A percentile compares a stretch with the other conserved stretches of the same genome.
Evolutionary conservation across 352 stramenopile species (phyloP).

Genomic region (Globisporangium recalcitrans): DNA sequence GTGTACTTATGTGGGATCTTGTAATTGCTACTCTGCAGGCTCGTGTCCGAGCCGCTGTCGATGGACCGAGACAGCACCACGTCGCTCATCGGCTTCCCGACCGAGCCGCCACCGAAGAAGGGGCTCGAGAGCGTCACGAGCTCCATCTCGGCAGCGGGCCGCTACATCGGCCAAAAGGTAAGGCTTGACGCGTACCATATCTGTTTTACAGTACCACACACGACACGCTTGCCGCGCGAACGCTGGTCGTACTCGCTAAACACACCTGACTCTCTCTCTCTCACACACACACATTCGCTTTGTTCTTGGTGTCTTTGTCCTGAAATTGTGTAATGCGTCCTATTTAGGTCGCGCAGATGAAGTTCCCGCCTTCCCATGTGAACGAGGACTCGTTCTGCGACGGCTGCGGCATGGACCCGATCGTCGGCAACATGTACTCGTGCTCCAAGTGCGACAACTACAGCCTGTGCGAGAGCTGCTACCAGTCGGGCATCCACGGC

Average conservation of each 20-base stretch:
- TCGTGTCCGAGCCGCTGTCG: slow-evolving; percentile 80
- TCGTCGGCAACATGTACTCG: slow-evolving; percentile 86
- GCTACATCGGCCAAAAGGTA: slow-evolving; percentile 75
- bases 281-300: not conserved
- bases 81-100: slow-evolving; percentile 59
- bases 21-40: slow-evolving; percentile 24
- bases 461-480: slow-evolving; percentile 76
- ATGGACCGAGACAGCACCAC: slow-evolving; percentile 77
- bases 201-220: not conserved
- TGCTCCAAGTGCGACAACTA: slow-evolving; percentile 86
- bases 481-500: slow-evolving; percentile 79
- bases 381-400: slow-evolving; percentile 89
- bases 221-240: not conserved
- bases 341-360: slow-evolving; percentile 60
- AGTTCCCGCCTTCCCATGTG: slow-evolving; percentile 63
- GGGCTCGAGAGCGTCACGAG: slow-evolving; percentile 55
- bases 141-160: slow-evolving; percentile 63
- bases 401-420: slow-evolving; percentile 85
- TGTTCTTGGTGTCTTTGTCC: not conserved
- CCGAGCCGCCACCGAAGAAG: slow-evolving; percentile 31
- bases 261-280: not conserved
- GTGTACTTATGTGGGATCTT: slow-evolving; percentile 4
- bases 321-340: not conserved
- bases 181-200: not conserved
- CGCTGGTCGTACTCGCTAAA: not conserved